These are phyloP conservation scores for Calycina herbarum DNA, from an alignment of 2,329 filamentous ascomycete genomes.

Conservation along the genomic window DNA sequence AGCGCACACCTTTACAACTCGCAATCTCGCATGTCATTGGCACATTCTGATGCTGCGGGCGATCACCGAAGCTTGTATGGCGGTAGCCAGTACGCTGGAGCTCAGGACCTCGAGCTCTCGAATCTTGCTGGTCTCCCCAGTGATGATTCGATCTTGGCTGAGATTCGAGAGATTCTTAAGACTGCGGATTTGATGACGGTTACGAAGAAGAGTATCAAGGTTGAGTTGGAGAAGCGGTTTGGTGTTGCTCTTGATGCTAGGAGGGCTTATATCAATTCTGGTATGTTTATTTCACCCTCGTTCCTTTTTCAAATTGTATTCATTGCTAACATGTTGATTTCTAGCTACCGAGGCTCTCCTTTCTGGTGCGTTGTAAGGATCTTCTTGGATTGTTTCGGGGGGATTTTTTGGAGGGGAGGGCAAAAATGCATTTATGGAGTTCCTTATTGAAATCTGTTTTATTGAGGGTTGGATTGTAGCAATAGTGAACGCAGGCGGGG, in stretches of 20 bases:
- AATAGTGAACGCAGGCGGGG: not conserved
- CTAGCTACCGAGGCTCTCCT: conserved; percentile 7
- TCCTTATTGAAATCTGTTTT: not conserved
- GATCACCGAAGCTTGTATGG: conserved; percentile 46
- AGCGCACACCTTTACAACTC: conserved; percentile 45
- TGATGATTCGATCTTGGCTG: conserved; percentile 85
- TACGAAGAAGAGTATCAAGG: conserved; percentile 97
- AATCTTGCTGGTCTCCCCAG: conserved; percentile 73
- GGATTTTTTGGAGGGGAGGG: not conserved
- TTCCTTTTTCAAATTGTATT: not conserved
- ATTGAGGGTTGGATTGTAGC: conserved; percentile 7
- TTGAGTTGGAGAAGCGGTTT: conserved; percentile 88
- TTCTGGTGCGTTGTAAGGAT: not conserved
- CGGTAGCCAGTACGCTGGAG: conserved; percentile 53
- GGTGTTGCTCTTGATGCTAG: conserved; percentile 82
- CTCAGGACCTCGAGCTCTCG: conserved; percentile 70
- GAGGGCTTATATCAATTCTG: conserved; percentile 90
- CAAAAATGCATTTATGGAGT: conserved; percentile 7
- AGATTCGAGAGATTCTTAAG: conserved; percentile 90
- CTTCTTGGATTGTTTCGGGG: not conserved
- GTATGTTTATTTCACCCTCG: conserved; percentile 53
- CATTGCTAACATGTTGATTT: not conserved
- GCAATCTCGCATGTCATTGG: conserved; percentile 74
- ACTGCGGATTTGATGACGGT: conserved; percentile 96
- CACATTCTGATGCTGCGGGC: conserved; percentile 60